Evolutionary conservation across 202 grass and related monocot genomes (phyloP).

Genomic region (Panicum hallii): DNA sequence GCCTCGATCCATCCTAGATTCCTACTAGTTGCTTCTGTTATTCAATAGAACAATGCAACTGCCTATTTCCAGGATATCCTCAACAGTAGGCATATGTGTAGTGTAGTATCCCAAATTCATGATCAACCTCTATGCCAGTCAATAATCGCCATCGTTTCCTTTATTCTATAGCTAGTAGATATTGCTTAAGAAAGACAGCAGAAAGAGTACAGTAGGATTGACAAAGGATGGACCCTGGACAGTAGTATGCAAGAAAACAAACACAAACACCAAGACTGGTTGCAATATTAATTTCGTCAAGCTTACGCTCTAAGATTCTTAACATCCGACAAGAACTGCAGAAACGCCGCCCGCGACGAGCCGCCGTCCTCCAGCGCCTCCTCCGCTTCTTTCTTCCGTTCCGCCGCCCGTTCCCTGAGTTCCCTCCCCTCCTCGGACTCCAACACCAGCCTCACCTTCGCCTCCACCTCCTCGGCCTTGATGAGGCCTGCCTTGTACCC

Average conservation of each 20-base stretch:
- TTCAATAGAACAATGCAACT: too few relatives aligned
- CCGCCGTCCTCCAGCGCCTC: slow-evolving; percentile 56
- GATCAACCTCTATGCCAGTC: too few relatives aligned
- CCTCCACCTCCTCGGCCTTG: slow-evolving; percentile 48
- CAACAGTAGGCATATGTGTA: too few relatives aligned
- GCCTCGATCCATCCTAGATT: too few relatives aligned
- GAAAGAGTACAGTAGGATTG: not conserved
- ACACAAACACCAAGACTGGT: not conserved
- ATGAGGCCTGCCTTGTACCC: slow-evolving; percentile 52
- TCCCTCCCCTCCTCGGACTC: slow-evolving; percentile 44
- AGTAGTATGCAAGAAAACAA: not conserved
- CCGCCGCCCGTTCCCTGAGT: slow-evolving; percentile 25
- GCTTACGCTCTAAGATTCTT: not conserved
- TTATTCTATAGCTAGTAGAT: too few relatives aligned
- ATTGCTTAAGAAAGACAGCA: not conserved
- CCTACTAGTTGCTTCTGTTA: too few relatives aligned
- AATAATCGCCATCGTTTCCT: too few relatives aligned
- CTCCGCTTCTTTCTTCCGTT: slow-evolving; percentile 39
- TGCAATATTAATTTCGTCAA: not conserved
- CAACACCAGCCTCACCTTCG: slow-evolving; percentile 55
- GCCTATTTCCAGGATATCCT: too few relatives aligned
- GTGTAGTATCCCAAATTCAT: too few relatives aligned
- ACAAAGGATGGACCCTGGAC: not conserved
- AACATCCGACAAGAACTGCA: slow-evolving; percentile 39
- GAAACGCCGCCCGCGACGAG: slow-evolving; percentile 53